These are phyloP conservation scores for Apiospora marii DNA, from an alignment of 2,329 filamentous ascomycete species.

Conservation along the genomic window DNA sequence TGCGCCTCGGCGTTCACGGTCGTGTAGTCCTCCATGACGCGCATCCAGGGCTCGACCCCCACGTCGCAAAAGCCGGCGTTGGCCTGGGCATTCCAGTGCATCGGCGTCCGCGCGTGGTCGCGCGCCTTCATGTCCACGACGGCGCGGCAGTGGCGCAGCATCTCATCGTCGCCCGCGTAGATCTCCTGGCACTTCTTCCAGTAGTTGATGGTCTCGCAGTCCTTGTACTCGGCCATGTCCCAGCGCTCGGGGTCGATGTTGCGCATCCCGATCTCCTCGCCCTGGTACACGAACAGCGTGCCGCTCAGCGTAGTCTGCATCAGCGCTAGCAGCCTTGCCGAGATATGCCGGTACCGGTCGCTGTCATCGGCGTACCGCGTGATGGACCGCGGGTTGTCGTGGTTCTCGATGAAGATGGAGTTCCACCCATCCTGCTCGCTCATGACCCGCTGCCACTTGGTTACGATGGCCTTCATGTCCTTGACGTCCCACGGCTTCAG, in stretches of 20 bases:
- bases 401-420: slow-evolving; percentile 70
- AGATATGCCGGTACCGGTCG: slow-evolving; percentile 54
- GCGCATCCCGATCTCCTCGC: slow-evolving; percentile 70
- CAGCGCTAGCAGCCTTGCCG: slow-evolving; percentile 67
- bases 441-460: slow-evolving; percentile 54
- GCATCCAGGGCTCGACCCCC: slow-evolving; percentile 65
- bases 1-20: slow-evolving; percentile 66
- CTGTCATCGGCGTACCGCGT: slow-evolving; percentile 61
- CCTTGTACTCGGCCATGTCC: slow-evolving; percentile 68
- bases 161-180: slow-evolving; percentile 47
- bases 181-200: slow-evolving; percentile 47
- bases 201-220: slow-evolving; percentile 57
- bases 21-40: slow-evolving; percentile 60
- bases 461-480: slow-evolving; percentile 48
- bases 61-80: slow-evolving; percentile 69
- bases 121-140: slow-evolving; percentile 66
- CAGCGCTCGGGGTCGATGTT: slow-evolving; percentile 67
- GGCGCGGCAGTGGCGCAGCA: slow-evolving; percentile 54
- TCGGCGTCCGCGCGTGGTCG: slow-evolving; percentile 72
- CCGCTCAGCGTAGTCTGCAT: slow-evolving; percentile 61
- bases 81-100: slow-evolving; percentile 67
- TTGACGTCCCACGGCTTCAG: slow-evolving; percentile 56
- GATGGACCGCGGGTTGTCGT: slow-evolving; percentile 68
- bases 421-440: slow-evolving; percentile 65
- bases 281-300: slow-evolving; percentile 72